Base-by-base conservation (phyloP, 176 grass and related monocot genomes). In the Calamus simplicifolius region DNA sequence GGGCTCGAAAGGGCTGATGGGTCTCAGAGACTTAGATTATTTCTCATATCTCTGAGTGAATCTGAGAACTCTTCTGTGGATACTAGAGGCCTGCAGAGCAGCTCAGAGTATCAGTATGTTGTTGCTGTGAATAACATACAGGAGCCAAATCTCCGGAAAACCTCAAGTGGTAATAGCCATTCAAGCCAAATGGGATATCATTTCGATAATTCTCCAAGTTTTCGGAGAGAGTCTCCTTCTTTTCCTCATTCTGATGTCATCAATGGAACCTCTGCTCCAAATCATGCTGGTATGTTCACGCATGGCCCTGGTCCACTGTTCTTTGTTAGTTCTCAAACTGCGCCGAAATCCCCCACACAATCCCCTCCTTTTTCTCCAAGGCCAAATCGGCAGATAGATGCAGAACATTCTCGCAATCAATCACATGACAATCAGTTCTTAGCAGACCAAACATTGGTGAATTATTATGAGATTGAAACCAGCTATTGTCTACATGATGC, bases 121-220 rank as follows among this genome's bases (percentile, higher is more conserved):
- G 84, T 74, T 77, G 87, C 84, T 23, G 81, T 97, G 54, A 97
- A 97, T 51, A 97, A 91, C 73, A 70, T 80, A 54, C 67, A 81
- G 1, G 82, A 84, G 4, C 69, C 79, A 6, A 76, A 49, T 21
- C 61, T 55, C 17, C 81, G 60, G 31, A 74, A 68, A 62, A 85
- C 68, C 62, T 77, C 61, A 21, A 91, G 92, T 0, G 73, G 83
- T 27, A 89, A 82, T 50, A 91, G 67, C 85, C 75, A 88, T 61
- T 69, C 76, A 52, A 62, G 71, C 54, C 85, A 81, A 70, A 58
- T 68, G 1, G 74, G 56, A 58, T 66, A 62, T 73, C 73, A 72
- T 19, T 12, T 76, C 3, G 82, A 79, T 67, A 49, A 28, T 71
- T 79, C 68, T 64, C 63, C 75, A 63, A 64, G 43, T 31, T 18